These are phyloP conservation scores for Coemansia sp. DNA, from an alignment of 192 early-diverging fungal species.

Conservation along the genomic window DNA sequence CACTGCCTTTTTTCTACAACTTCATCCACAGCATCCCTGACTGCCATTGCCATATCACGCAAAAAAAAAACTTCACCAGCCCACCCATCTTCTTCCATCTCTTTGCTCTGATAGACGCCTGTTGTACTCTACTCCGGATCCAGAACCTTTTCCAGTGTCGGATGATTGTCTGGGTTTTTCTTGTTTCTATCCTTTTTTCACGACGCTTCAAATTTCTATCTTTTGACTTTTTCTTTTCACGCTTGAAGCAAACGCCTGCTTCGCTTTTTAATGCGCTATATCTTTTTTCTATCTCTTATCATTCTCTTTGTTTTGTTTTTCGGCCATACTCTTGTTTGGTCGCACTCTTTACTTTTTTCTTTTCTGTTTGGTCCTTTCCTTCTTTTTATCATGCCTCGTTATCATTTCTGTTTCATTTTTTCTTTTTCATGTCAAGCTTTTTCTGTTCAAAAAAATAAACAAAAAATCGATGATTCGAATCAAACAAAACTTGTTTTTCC, in stretches of 20 bases:
- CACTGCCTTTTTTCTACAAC: not conserved
- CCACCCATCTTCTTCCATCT: constrained; percentile 3
- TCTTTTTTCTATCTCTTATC: constrained; percentile 15
- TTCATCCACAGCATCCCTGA: constrained; percentile 5
- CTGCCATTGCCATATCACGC: not conserved
- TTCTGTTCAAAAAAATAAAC: not conserved
- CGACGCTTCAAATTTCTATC: not conserved
- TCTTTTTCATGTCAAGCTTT: not conserved
- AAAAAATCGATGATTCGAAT: not conserved
- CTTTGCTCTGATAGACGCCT: constrained; percentile 39
- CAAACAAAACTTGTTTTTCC: not conserved
- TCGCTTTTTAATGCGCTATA: constrained; percentile 6
- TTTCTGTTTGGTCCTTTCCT: not conserved
- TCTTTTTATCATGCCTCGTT: constrained; percentile 13
- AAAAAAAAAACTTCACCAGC: not conserved
- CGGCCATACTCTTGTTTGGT: not conserved
- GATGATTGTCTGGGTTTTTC: not conserved
- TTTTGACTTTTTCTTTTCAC: constrained; percentile 1
- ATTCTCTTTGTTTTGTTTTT: not conserved
- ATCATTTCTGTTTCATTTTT: not conserved
- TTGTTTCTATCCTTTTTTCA: constrained; percentile 13
- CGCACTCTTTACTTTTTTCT: not conserved
- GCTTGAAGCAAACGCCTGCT: constrained; percentile 1
- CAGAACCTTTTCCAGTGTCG: constrained; percentile 3
- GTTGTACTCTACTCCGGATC: constrained; percentile 41